Conservation (phyloP, 1,284 basidiomycete genomes). For the Ganoderma lingzhi region DNA sequence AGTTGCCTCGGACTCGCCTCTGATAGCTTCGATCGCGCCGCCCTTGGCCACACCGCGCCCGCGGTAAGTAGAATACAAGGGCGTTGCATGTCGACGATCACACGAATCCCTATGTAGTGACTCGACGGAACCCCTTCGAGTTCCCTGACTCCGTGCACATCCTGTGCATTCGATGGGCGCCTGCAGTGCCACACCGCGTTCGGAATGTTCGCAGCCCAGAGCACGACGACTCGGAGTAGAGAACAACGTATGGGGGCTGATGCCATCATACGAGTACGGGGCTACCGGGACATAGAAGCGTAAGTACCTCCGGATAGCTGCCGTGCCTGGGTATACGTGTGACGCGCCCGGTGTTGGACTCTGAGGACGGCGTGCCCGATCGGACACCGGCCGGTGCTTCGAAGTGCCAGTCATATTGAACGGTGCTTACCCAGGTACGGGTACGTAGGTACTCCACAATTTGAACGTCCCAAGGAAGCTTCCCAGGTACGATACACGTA, state of each 20-base stretch:
- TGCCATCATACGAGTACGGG: neutral
- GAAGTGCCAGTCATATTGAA: neutral
- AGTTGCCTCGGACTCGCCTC: neutral
- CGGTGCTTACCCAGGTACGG: neutral
- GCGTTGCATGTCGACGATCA: neutral
- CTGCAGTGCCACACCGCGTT: neutral
- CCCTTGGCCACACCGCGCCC: neutral
- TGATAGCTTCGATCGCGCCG: neutral
- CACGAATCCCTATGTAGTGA: neutral
- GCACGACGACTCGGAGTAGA: neutral
- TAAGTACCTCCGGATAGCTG: neutral
- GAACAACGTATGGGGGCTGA: neutral
- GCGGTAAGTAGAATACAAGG: neutral
- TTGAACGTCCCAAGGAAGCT: neutral
- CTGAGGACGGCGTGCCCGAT: neutral
- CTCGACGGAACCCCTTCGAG: neutral
- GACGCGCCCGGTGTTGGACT: neutral
- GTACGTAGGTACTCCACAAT: neutral
- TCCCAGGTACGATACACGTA: neutral
- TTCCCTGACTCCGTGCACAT: neutral
- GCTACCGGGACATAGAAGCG: neutral
- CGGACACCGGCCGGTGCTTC: slow-evolving; percentile 4
- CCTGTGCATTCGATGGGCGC: neutral
- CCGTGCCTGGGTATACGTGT: neutral
- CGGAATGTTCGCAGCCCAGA: neutral